Evolutionary conservation across 2,329 filamentous ascomycete genomes (phyloP).

Genomic region (Stylonectria norvegica): DNA sequence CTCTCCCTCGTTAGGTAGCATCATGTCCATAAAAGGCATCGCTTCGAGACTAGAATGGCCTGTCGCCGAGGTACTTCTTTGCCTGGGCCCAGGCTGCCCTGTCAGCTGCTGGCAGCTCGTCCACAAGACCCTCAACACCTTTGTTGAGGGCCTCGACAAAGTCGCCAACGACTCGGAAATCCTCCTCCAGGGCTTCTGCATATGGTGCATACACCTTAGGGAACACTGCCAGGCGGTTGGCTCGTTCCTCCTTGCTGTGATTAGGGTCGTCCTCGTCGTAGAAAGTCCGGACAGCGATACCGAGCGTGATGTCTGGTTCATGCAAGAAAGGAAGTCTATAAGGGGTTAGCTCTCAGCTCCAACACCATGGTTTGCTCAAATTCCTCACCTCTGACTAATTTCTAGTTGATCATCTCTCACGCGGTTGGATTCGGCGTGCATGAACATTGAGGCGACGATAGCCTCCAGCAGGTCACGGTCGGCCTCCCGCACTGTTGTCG

Average conservation of each 20-base stretch:
- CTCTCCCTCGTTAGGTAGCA: constrained; percentile 16
- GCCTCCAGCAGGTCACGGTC: constrained; percentile 83
- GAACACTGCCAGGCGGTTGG: constrained; percentile 47
- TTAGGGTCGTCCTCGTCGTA: constrained; percentile 66
- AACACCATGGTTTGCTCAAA: too few relatives aligned
- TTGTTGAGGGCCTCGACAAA: constrained; percentile 58
- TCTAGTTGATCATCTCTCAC: constrained; percentile 63
- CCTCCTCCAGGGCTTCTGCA: constrained; percentile 56
- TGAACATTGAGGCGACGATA: constrained; percentile 73
- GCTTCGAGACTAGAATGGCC: constrained; percentile 35
- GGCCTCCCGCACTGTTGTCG: constrained; percentile 72
- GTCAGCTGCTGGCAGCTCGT: constrained; percentile 45
- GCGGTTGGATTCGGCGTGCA: constrained; percentile 74
- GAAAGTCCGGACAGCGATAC: constrained; percentile 77
- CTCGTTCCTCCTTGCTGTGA: constrained; percentile 48
- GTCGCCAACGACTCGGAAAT: constrained; percentile 54
- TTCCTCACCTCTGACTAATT: constrained; percentile 66
- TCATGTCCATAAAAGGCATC: constrained; percentile 16
- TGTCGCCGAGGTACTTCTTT: constrained; percentile 48
- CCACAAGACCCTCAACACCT: constrained; percentile 53
- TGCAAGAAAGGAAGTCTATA: constrained; percentile 62
- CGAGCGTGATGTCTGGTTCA: constrained; percentile 71
- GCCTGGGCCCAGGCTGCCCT: constrained; percentile 55
- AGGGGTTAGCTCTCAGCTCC: constrained; percentile 12
- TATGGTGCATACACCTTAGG: constrained; percentile 54